These are phyloP conservation scores for Thelonectria blattea DNA, from an alignment of 2,329 filamentous ascomycete species.

Conservation along the genomic window DNA sequence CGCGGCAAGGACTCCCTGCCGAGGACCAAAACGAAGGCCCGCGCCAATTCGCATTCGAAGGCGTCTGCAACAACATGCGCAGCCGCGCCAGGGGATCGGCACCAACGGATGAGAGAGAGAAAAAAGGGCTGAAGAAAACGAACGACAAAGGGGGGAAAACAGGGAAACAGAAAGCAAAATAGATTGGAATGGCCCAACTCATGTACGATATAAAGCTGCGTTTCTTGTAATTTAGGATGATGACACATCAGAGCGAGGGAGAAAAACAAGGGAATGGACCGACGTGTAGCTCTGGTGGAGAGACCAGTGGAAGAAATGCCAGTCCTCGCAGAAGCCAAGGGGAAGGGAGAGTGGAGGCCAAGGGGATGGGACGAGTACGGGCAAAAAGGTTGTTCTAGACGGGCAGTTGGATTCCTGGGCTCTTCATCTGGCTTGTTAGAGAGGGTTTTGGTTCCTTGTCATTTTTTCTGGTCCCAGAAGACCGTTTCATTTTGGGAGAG, in stretches of 20 bases:
- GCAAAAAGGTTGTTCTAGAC: conserved; percentile 25
- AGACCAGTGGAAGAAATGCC: conserved; percentile 12
- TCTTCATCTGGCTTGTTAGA: conserved; percentile 23
- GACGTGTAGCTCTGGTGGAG: conserved; percentile 22
- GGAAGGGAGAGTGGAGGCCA: not conserved
- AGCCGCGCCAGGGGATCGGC: no score
- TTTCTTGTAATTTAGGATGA: conserved; percentile 36
- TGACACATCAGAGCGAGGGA: conserved; percentile 15
- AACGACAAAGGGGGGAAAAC: not conserved
- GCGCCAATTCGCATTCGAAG: not conserved
- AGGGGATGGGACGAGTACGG: conserved; percentile 10
- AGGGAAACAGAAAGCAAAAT: not conserved
- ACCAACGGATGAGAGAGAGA: no score
- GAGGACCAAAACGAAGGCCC: not conserved
- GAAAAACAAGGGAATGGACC: not conserved
- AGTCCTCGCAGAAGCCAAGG: not conserved
- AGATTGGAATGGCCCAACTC: conserved; percentile 1
- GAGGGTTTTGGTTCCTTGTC: conserved; percentile 18
- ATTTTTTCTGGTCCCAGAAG: conserved; percentile 27
- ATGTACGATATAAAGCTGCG: conserved; percentile 38
- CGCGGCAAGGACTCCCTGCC: not conserved
- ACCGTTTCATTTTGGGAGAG: conserved; percentile 14
- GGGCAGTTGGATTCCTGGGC: conserved; percentile 31
- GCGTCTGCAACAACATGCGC: no score
- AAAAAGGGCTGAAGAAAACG: not conserved